These are phyloP conservation scores for Rhodotorula toruloides DNA, from an alignment of 768 basidiomycete genomes.

Conservation along the genomic window DNA sequence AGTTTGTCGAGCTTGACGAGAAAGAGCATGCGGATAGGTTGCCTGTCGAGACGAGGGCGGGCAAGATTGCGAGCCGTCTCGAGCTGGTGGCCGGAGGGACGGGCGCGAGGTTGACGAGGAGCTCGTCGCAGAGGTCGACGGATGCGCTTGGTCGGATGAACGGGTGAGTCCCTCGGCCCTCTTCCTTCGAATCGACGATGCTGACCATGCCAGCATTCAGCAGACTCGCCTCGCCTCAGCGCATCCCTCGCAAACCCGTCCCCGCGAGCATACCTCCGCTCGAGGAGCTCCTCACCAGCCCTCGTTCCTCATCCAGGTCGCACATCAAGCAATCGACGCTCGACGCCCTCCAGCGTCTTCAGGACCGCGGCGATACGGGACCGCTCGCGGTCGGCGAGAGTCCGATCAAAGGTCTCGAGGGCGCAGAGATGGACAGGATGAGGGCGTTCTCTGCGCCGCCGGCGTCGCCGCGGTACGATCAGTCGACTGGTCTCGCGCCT, in stretches of 20 bases:
- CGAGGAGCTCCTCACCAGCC: not conserved
- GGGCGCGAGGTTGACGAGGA: not conserved
- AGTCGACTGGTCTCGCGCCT: not conserved
- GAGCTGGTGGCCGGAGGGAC: not conserved
- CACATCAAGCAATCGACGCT: not conserved
- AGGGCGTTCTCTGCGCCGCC: not conserved
- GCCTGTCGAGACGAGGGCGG: conserved; percentile 4
- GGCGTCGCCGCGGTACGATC: not conserved
- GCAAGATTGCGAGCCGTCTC: not conserved
- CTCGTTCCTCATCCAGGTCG: not conserved
- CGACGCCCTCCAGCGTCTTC: not conserved
- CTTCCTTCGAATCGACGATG: no score
- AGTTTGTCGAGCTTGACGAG: not conserved
- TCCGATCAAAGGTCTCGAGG: not conserved
- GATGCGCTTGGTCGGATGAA: not conserved
- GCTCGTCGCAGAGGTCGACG: not conserved
- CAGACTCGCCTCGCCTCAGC: not conserved
- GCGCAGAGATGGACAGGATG: no score
- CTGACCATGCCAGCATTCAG: not conserved
- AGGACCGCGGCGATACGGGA: not conserved
- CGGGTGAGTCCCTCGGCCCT: not conserved
- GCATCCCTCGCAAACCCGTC: conserved; percentile 18
- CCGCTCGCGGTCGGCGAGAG: not conserved
- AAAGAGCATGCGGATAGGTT: not conserved
- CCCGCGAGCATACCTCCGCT: not conserved